These are phyloP conservation scores for Fusarium buxicola DNA, from an alignment of 2,329 filamentous ascomycete genomes.

Conservation along the genomic window DNA sequence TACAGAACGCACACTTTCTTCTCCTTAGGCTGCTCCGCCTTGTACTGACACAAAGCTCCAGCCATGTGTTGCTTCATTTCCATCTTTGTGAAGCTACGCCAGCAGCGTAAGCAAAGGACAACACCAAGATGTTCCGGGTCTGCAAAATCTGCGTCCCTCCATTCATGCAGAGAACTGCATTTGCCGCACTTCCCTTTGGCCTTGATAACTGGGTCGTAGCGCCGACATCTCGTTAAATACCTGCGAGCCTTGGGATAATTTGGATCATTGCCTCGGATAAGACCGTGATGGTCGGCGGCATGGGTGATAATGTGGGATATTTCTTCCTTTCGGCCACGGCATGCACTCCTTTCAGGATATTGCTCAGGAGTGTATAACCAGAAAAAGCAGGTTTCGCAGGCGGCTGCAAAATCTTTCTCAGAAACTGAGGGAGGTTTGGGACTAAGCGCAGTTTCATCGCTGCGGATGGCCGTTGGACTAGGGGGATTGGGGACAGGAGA, in stretches of 20 bases:
- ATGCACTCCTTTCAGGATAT: conserved; percentile 30
- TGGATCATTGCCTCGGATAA: conserved; percentile 34
- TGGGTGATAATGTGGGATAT: conserved; percentile 41
- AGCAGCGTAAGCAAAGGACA: conserved; percentile 39
- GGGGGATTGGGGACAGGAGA: background rate
- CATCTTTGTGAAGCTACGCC: conserved; percentile 26
- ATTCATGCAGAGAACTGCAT: conserved; percentile 29
- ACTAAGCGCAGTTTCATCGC: background rate
- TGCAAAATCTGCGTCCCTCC: conserved; percentile 21
- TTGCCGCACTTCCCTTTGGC: conserved; percentile 29
- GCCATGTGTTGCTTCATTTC: conserved; percentile 32
- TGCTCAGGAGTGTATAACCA: conserved; percentile 15
- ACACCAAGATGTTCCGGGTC: conserved; percentile 25
- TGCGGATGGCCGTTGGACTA: background rate
- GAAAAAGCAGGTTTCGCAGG: conserved; percentile 31
- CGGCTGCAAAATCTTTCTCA: conserved; percentile 10
- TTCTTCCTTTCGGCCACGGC: conserved; percentile 29
- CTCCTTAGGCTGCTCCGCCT: conserved; percentile 32
- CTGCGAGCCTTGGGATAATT: conserved; percentile 20
- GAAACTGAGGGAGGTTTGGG: conserved; percentile 2
- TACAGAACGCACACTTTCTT: conserved; percentile 34
- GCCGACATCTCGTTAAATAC: conserved; percentile 31
- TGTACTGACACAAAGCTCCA: conserved; percentile 26
- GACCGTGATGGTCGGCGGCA: conserved; percentile 36
- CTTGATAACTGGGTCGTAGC: conserved; percentile 19